A percentile compares a stretch with the other conserved stretches of the same genome.
Conservation (phyloP, 2,329 filamentous ascomycete species). For the Septoria linicola region DNA sequence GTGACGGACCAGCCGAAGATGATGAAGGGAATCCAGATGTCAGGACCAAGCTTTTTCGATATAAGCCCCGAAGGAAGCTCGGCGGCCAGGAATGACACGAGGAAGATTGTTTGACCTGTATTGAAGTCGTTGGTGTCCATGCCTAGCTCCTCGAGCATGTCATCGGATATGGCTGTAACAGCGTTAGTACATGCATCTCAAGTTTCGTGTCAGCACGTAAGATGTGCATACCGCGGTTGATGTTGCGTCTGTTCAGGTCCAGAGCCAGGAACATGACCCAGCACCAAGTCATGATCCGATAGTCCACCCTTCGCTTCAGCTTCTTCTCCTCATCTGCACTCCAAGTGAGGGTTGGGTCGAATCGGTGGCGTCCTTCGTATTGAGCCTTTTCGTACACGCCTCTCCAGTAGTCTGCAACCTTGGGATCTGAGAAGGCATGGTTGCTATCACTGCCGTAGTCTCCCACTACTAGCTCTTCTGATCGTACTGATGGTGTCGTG, state of each 20-base stretch:
- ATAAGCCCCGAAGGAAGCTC: conserved; percentile 49
- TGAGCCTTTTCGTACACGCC: conserved; percentile 55
- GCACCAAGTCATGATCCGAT: conserved; percentile 29
- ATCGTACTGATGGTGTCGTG: conserved; percentile 14
- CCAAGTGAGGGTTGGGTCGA: conserved; percentile 50
- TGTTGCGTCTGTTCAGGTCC: conserved; percentile 34
- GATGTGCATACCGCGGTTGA: conserved; percentile 26
- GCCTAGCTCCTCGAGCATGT: conserved; percentile 31
- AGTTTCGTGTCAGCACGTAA: not conserved
- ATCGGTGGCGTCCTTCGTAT: conserved; percentile 52
- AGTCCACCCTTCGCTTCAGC: conserved; percentile 32
- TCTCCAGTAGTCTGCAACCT: conserved; percentile 55
- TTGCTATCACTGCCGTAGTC: conserved; percentile 22
- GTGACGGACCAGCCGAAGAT: conserved; percentile 46
- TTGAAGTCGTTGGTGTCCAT: conserved; percentile 38
- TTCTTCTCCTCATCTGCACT: conserved; percentile 45
- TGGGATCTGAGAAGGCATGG: conserved; percentile 50
- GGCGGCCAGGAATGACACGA: conserved; percentile 36
- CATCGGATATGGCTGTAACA: conserved; percentile 26
- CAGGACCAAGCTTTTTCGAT: conserved; percentile 48
- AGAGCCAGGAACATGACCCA: conserved; percentile 34
- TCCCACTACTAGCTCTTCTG: conserved; percentile 20
- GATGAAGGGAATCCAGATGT: conserved; percentile 47
- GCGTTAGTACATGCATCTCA: conserved; percentile 49
- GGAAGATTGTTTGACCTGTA: conserved; percentile 32